phyloP scores from a whole-genome alignment of 805 yeast genomes.

The Candida lessepsii region DNA sequence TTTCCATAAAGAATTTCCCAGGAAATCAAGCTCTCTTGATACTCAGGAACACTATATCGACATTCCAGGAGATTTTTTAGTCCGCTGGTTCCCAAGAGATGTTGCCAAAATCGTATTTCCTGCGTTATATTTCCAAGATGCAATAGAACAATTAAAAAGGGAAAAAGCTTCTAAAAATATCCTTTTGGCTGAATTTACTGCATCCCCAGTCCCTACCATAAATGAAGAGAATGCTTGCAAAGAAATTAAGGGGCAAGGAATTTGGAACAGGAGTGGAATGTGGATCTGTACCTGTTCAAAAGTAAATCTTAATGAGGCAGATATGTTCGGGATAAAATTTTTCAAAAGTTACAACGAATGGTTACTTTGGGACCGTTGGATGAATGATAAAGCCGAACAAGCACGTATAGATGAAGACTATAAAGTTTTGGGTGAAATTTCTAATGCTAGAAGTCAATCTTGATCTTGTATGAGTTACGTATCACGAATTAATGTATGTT shows the following conservation, averaged over 20 bases:
- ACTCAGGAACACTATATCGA: slow-evolving; percentile 18
- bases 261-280: slow-evolving; percentile 19
- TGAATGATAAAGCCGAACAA: slow-evolving; percentile 4
- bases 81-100: slow-evolving; percentile 21
- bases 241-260: slow-evolving; percentile 15
- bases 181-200: slow-evolving; percentile 13
- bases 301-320: slow-evolving; percentile 8
- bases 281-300: slow-evolving; percentile 21
- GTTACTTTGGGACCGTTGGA: slow-evolving; percentile 18
- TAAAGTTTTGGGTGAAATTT: slow-evolving; percentile 2
- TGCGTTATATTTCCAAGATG: slow-evolving; percentile 20
- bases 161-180: slow-evolving; percentile 3
- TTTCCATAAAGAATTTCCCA: slow-evolving; percentile 20
- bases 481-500: neutral
- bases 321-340: slow-evolving; percentile 16
- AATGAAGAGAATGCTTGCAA: slow-evolving; percentile 16
- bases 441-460: slow-evolving; percentile 6
- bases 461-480: too few relatives aligned
- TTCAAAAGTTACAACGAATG: slow-evolving; percentile 20
- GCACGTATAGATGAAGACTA: slow-evolving; percentile 9
- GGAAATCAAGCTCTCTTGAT: slow-evolving; percentile 19
- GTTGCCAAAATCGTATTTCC: slow-evolving; percentile 19
- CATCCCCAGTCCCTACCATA: slow-evolving; percentile 20
- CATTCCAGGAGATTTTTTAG: slow-evolving; percentile 17
- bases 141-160: slow-evolving; percentile 14